Percentiles rank a stretch among this genome's conserved stretches.
Evolutionary conservation across 345 rosid species (phyloP).

Genomic region (Zanthoxylum bungeanum): DNA sequence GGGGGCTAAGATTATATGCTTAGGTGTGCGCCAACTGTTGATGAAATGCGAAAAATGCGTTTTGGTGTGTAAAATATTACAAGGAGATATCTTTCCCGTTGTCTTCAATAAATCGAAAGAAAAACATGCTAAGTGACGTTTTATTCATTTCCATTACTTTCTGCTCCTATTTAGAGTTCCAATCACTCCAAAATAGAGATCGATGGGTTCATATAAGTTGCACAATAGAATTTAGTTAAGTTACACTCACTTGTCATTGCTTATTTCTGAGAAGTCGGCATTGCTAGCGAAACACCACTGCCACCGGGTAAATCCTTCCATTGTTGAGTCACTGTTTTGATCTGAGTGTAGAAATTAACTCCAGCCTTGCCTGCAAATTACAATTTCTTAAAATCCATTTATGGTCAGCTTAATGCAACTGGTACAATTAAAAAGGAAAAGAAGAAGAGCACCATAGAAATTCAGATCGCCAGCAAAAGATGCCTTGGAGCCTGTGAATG

Average conservation of each 20-base stretch:
- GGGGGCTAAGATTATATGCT: no score
- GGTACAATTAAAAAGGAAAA: neutral
- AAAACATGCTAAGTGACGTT: no score
- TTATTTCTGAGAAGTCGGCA: slow-evolving; percentile 92
- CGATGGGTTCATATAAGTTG: neutral
- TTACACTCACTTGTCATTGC: neutral
- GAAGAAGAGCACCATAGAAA: slow-evolving; percentile 59
- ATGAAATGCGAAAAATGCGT: no score
- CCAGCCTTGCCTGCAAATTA: slow-evolving; percentile 85
- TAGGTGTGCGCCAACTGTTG: no score
- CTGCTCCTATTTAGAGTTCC: no score
- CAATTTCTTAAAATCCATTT: neutral
- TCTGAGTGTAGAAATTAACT: slow-evolving; percentile 86
- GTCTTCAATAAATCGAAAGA: no score
- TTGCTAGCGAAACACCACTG: slow-evolving; percentile 78
- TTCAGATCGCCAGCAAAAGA: slow-evolving; percentile 96
- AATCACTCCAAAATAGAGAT: no score
- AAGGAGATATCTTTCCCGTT: no score
- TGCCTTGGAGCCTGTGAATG: slow-evolving; percentile 91
- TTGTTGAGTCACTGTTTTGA: slow-evolving; percentile 91
- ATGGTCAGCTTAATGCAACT: neutral
- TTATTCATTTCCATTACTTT: no score
- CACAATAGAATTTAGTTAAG: neutral
- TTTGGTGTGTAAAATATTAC: no score
- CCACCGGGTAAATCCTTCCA: slow-evolving; percentile 88